Evolutionary conservation across 371 early-diverging fungal species (phyloP).

Genomic region (Syncephalis plumigaleata): DNA sequence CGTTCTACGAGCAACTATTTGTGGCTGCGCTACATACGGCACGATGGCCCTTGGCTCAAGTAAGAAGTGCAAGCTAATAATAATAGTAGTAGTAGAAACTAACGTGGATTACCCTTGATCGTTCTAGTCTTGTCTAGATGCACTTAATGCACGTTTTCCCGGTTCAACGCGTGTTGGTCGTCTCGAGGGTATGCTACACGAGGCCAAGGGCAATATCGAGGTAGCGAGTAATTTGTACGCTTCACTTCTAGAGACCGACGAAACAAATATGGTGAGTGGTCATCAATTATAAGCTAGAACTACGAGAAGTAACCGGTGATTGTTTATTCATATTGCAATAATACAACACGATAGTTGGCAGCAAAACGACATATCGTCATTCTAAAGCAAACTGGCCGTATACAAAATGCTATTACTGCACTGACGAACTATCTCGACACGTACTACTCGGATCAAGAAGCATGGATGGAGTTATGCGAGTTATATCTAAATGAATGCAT

Average conservation of each 20-base stretch:
- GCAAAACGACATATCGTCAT: constrained; percentile 59
- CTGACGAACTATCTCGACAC: constrained; percentile 61
- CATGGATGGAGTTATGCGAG: constrained; percentile 65
- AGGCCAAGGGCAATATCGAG: constrained; percentile 48
- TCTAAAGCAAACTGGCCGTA: constrained; percentile 36
- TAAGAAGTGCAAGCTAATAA: constrained; percentile 9
- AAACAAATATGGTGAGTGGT: constrained; percentile 35
- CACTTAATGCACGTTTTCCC: constrained; percentile 40
- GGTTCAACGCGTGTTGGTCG: constrained; percentile 45
- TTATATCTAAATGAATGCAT: constrained; percentile 43
- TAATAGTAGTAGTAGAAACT: not conserved
- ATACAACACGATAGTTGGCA: constrained; percentile 21
- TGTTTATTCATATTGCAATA: not conserved
- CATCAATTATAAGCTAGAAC: not conserved
- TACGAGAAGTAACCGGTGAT: not conserved
- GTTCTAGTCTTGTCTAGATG: constrained; percentile 31
- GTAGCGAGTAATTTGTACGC: constrained; percentile 45
- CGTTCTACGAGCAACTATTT: constrained; percentile 64
- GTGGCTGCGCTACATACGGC: constrained; percentile 63
- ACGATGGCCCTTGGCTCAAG: constrained; percentile 37
- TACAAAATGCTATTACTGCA: constrained; percentile 46
- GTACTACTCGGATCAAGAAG: constrained; percentile 69
- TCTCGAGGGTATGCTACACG: constrained; percentile 42
- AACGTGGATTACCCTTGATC: too few species aligned
- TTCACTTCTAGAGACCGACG: constrained; percentile 36